Percentiles rank a stretch among this genome's conserved stretches.
These are phyloP conservation scores for Yamadazyma endophytica DNA, from an alignment of 805 yeast species.

Conservation along the genomic window DNA sequence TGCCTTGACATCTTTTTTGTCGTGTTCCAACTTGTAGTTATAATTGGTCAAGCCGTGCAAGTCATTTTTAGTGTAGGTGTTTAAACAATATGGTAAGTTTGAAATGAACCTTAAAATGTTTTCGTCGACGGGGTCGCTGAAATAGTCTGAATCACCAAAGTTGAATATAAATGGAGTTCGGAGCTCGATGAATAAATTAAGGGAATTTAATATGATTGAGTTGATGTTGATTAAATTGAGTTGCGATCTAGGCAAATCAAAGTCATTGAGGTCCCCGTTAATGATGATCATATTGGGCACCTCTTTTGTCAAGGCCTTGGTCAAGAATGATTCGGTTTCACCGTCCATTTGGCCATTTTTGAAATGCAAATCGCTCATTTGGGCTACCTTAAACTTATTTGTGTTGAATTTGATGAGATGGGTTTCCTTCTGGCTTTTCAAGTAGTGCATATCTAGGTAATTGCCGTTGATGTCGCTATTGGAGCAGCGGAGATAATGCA, in stretches of 20 bases:
- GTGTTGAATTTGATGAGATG: background rate
- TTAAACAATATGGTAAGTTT: constrained; percentile 35
- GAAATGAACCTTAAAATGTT: constrained; percentile 24
- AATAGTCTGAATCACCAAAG: constrained; percentile 35
- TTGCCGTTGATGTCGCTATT: too few species aligned
- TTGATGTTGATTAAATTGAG: constrained; percentile 4
- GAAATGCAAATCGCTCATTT: constrained; percentile 37
- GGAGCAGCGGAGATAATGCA: too few species aligned
- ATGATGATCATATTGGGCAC: constrained; percentile 32
- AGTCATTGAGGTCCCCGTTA: constrained; percentile 38
- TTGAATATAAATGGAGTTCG: constrained; percentile 31
- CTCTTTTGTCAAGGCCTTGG: constrained; percentile 21
- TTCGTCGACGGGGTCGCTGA: constrained; percentile 2
- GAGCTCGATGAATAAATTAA: constrained; percentile 25
- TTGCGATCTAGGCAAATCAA: too few species aligned
- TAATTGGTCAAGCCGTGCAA: constrained; percentile 37
- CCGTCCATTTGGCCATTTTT: constrained; percentile 17
- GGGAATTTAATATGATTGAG: constrained; percentile 1
- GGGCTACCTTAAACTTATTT: constrained; percentile 33
- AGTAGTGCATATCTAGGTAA: too few species aligned
- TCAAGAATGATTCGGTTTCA: constrained; percentile 27
- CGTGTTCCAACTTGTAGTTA: constrained; percentile 20
- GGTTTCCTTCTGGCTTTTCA: too few species aligned
- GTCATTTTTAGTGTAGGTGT: constrained; percentile 14
- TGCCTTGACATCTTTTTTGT: constrained; percentile 14